Percentiles rank a stretch among this genome's conserved stretches.
Evolutionary conservation across 2,329 filamentous ascomycete species (phyloP).

Genomic region (Escovopsis weberi): DNA sequence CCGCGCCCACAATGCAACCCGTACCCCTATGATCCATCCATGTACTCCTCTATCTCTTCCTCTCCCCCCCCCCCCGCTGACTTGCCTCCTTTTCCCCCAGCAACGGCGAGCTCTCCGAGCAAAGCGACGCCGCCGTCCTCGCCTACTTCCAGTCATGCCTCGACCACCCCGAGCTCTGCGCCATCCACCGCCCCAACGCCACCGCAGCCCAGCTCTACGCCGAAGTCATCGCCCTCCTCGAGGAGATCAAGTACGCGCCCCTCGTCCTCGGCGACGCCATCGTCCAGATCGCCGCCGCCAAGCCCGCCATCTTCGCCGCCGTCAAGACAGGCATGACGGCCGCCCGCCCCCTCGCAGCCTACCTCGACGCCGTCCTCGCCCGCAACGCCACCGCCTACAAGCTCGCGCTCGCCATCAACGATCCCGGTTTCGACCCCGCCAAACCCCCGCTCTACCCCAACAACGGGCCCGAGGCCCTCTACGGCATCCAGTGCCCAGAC

Average conservation of each 20-base stretch:
- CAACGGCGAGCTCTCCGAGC: constrained; percentile 10
- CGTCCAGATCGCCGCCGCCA: too few relatives aligned
- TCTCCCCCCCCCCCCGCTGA: neutral
- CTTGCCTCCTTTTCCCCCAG: constrained; percentile 2
- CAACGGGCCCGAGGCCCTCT: constrained; percentile 1
- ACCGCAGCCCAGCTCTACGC: constrained; percentile 21
- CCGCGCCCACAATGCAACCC: too few relatives aligned
- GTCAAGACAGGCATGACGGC: neutral
- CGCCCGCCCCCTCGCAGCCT: neutral
- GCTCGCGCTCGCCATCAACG: constrained; percentile 20
- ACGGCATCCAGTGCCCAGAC: constrained; percentile 9
- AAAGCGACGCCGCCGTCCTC: constrained; percentile 14
- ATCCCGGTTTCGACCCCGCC: constrained; percentile 11
- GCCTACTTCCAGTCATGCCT: constrained; percentile 14
- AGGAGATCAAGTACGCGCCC: neutral
- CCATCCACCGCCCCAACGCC: constrained; percentile 13
- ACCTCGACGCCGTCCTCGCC: constrained; percentile 8
- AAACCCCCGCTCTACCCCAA: constrained; percentile 11
- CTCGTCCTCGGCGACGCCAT: neutral
- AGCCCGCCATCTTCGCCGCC: constrained; percentile 1
- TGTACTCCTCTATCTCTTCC: constrained; percentile 4
- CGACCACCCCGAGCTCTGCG: constrained; percentile 11
- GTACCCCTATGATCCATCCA: too few relatives aligned
- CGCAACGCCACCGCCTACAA: constrained; percentile 16
- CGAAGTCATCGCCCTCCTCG: constrained; percentile 10